phyloP scores from a whole-genome alignment of 345 rosid genomes.

The Citrus hindsii region DNA sequence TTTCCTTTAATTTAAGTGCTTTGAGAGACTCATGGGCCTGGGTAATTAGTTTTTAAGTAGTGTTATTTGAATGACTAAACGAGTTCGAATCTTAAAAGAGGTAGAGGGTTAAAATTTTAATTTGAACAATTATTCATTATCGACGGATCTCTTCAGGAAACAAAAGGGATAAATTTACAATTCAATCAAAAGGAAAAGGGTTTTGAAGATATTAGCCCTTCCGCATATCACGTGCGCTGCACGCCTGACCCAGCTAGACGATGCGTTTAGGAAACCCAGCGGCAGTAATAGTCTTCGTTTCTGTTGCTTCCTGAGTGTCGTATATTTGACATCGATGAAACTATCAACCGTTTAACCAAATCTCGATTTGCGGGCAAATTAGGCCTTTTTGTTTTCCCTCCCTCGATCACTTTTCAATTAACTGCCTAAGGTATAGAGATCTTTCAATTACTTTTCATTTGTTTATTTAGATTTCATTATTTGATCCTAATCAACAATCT shows the following conservation, averaged over 20 bases:
- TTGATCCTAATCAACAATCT: background rate
- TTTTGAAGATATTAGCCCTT: background rate
- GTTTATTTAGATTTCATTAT: background rate
- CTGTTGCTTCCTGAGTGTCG: background rate
- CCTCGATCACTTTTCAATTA: background rate
- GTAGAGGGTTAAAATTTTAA: too few relatives aligned
- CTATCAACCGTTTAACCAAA: background rate
- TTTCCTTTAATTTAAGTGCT: too few relatives aligned
- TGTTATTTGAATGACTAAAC: too few relatives aligned
- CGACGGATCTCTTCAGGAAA: background rate
- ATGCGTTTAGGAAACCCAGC: background rate
- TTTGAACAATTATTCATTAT: too few relatives aligned
- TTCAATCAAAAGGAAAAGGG: background rate
- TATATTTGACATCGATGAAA: background rate
- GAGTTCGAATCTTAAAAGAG: too few relatives aligned
- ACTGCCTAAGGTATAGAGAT: background rate
- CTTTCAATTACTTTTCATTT: background rate
- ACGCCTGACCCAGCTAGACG: background rate
- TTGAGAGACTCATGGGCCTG: rapidly evolving
- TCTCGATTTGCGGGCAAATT: background rate
- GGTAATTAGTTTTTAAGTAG: rapidly evolving
- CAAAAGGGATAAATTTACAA: background rate
- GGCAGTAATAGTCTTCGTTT: background rate
- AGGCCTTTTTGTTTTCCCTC: background rate
- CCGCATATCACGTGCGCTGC: background rate